Conservation (phyloP, 257 asterid genomes). For the Nicotiana tomentosiformis region DNA sequence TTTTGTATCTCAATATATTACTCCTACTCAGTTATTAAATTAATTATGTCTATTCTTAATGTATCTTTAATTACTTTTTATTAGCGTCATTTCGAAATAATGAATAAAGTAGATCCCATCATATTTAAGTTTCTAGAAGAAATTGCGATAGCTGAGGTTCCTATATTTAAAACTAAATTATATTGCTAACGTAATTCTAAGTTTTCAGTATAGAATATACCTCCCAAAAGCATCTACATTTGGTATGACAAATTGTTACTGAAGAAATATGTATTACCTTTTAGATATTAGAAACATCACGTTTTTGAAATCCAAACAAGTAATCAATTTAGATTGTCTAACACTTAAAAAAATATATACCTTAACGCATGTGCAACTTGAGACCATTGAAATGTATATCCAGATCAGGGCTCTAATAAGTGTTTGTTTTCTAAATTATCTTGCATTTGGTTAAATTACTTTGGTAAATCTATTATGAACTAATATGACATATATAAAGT, state of each 20-base stretch:
- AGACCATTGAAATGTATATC: background rate
- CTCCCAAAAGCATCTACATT: background rate
- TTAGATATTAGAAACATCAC: too few relatives aligned
- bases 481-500: too few relatives aligned
- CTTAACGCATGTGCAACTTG: background rate
- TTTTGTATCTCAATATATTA: background rate
- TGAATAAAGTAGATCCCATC: background rate
- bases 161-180: background rate
- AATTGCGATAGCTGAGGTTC: background rate
- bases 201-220: background rate
- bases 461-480: too few relatives aligned
- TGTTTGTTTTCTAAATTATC: too few relatives aligned
- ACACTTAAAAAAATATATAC: too few relatives aligned
- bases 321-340: too few relatives aligned
- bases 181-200: background rate
- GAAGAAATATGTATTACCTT: too few relatives aligned
- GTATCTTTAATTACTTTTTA: background rate
- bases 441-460: too few relatives aligned
- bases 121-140: background rate
- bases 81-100: background rate
- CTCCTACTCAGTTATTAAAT: background rate
- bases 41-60: background rate
- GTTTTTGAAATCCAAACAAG: too few relatives aligned
- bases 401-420: too few relatives aligned
- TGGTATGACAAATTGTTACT: background rate